Base-by-base conservation (phyloP, 331 rosid genomes). In the Dryas integrifolia region DNA sequence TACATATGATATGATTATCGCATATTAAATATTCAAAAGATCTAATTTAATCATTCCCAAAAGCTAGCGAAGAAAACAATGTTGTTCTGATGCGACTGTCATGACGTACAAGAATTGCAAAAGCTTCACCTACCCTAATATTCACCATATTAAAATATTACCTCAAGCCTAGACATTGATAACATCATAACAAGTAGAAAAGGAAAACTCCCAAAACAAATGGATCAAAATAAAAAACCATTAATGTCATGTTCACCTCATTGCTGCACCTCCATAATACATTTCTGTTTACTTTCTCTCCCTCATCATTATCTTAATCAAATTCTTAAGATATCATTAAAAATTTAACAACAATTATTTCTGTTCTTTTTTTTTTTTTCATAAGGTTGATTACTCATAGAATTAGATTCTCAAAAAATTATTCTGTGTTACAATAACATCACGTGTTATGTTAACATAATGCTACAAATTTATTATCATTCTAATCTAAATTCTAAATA, bases 51-150 rank as follows among this genome's bases (percentile, higher is more conserved):
- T 65, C 53, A 80, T 65, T 79, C 74, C 76, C 39, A 39, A 64
- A 44, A 70, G 74, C 75, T 79, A 84, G 80, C 65, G 80, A 77
- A 78, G 74, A 84, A 83, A 90, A 80, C 86, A 76, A 85, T 85
- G 85, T 69, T 48, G 65, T 71, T 78, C 51, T 77, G 41, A 56
- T 62, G 82, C 78, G 66, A 81, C 84, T 73, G 85, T 84, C 81
- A 76, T 63, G 74, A 71, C 72, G 77, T 65, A 30, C 68, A 72
- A 75, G 63, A 69, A 85, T 65, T 57, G 75, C 61, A 35, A 70
- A 77, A 51, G 9, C 38, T 47, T 72, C 70, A 84, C 88, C 89
- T 62, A 80, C 85, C 88, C 79, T 67, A 6, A 8, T 7, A 12
- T 9, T 45, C 61, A 47, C n/a, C 51, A 76, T 74, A 77, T 43